Evolutionary conservation across 2,329 filamentous ascomycete species (phyloP).

Genomic region (Westerdykella aurantiaca): DNA sequence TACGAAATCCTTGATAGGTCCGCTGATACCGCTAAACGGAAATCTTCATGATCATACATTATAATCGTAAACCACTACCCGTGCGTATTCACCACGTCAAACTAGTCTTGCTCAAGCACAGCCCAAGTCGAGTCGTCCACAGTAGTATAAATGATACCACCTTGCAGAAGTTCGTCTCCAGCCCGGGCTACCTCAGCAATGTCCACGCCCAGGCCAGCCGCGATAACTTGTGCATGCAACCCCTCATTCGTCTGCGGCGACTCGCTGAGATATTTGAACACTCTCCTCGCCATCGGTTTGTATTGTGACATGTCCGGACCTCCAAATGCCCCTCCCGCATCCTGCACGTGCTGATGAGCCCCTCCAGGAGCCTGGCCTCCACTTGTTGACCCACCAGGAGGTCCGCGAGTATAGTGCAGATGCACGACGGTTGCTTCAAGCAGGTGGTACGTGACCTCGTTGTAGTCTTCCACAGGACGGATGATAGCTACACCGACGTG

Average conservation of each 20-base stretch:
- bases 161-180: constrained; percentile 71
- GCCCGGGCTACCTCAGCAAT: constrained; percentile 66
- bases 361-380: constrained; percentile 38
- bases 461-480: constrained; percentile 73
- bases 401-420: constrained; percentile 71
- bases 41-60: no score
- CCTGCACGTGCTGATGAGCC: constrained; percentile 13
- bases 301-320: constrained; percentile 30
- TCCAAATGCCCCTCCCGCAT: constrained; percentile 26
- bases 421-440: constrained; percentile 88
- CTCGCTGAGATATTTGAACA: constrained; percentile 65
- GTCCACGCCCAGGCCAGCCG: constrained; percentile 58
- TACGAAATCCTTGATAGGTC: no score
- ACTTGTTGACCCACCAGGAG: constrained; percentile 41
- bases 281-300: constrained; percentile 57
- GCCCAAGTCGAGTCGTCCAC: constrained; percentile 92
- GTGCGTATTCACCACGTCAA: no score
- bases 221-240: constrained; percentile 72
- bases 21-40: no score
- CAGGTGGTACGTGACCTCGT: constrained; percentile 89
- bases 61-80: no score
- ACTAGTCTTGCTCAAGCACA: constrained; percentile 57
- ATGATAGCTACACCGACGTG: constrained; percentile 77
- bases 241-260: constrained; percentile 73
- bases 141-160: constrained; percentile 80